phyloP scores from a whole-genome alignment of 1,139 yeast species.

The Kodamaea plutei region DNA sequence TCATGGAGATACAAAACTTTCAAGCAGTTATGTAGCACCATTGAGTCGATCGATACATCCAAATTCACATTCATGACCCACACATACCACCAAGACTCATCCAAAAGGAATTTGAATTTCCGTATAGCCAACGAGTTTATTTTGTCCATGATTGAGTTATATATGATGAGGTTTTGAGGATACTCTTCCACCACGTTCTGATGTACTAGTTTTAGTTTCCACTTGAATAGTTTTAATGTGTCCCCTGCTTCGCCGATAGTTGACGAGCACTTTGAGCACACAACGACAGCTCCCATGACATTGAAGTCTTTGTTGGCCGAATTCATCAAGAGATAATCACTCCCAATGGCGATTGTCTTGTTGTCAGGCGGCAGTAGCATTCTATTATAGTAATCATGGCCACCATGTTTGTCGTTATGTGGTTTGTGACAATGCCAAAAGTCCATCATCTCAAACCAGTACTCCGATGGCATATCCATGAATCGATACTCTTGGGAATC shows the following conservation, averaged over 20 bases:
- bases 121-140: conserved; percentile 46
- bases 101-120: conserved; percentile 34
- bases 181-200: conserved; percentile 19
- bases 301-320: conserved; percentile 13
- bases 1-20: conserved; percentile 15
- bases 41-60: conserved; percentile 13
- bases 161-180: conserved; percentile 32
- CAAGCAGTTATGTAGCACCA: conserved; percentile 12
- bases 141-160: conserved; percentile 39
- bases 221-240: conserved; percentile 48
- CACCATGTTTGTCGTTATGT: conserved; percentile 17
- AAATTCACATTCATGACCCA: conserved; percentile 23
- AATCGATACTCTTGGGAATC: conserved; percentile 31
- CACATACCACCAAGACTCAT: conserved; percentile 12
- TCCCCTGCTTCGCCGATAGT: conserved; percentile 31
- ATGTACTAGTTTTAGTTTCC: conserved; percentile 45
- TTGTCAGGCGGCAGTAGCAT: conserved; percentile 42
- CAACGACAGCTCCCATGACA: conserved; percentile 8
- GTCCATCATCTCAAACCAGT: conserved; percentile 95
- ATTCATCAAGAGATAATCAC: conserved; percentile 50
- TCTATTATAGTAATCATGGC: conserved; percentile 27
- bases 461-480: conserved; percentile 80
- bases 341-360: conserved; percentile 50
- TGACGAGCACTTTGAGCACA: conserved; percentile 28
- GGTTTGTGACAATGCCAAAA: conserved; percentile 99